Evolutionary conservation across 495 filamentous ascomycete genomes (phyloP).

Genomic region (Neurospora discreta): DNA sequence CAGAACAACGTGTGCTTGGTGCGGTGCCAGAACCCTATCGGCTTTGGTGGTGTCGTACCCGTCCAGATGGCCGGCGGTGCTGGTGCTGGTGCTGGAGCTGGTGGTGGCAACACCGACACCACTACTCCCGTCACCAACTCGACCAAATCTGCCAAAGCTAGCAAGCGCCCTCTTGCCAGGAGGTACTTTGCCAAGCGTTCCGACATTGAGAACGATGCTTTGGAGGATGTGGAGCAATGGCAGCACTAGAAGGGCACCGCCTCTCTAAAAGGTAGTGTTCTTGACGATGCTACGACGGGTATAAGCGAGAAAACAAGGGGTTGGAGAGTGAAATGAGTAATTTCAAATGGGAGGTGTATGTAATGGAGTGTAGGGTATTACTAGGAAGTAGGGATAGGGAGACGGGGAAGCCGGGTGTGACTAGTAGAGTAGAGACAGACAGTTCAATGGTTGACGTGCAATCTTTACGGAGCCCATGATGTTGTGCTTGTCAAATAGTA

Average conservation of each 20-base stretch:
- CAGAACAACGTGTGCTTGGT: constrained; percentile 42
- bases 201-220: background rate
- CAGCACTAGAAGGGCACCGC: background rate
- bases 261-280: background rate
- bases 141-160: background rate
- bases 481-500: background rate
- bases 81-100: constrained; percentile 2
- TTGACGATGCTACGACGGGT: background rate
- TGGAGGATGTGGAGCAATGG: background rate
- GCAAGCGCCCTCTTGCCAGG: background rate
- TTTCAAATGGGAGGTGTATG: background rate
- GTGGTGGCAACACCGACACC: background rate
- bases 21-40: constrained; percentile 41
- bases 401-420: background rate
- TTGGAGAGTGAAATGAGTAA: background rate
- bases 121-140: background rate
- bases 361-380: background rate
- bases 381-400: background rate
- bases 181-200: background rate
- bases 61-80: constrained; percentile 32
- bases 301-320: background rate
- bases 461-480: background rate
- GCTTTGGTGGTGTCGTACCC: constrained; percentile 43
- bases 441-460: background rate
- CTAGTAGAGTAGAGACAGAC: background rate